Evolutionary conservation across 2,329 filamentous ascomycete genomes (phyloP).

Genomic region (Arthrobotrys musiformis): DNA sequence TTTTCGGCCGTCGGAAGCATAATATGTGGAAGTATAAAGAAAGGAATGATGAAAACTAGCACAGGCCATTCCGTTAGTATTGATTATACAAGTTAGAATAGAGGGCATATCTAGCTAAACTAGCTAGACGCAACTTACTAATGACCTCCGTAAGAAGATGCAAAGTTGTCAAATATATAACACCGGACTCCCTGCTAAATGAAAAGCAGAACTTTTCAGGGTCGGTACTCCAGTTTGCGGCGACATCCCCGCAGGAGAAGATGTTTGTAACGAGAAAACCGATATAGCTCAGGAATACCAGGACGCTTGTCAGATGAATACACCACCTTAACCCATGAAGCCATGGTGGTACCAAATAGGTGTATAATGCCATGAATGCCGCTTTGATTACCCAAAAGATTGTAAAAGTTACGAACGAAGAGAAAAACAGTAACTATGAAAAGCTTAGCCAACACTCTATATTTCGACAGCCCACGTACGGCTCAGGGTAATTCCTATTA

Average conservation of each 20-base stretch:
- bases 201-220: conserved; percentile 48
- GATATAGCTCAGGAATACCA: conserved; percentile 48
- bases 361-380: conserved; percentile 50
- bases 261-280: conserved; percentile 49
- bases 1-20: conserved; percentile 53
- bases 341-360: conserved; percentile 51
- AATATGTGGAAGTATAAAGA: conserved; percentile 54
- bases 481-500: no score
- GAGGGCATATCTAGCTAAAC: background rate
- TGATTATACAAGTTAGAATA: no score
- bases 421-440: conserved; percentile 48
- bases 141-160: conserved; percentile 52
- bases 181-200: conserved; percentile 31
- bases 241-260: conserved; percentile 49
- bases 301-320: conserved; percentile 36
- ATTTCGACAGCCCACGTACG: no score
- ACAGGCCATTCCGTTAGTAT: background rate
- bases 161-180: conserved; percentile 48
- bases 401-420: conserved; percentile 52
- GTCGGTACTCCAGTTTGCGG: conserved; percentile 49
- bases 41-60: conserved; percentile 51
- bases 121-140: conserved; percentile 7
- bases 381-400: conserved; percentile 52
- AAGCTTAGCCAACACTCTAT: background rate
- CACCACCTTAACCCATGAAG: conserved; percentile 35